Percentiles rank a stretch among this genome's conserved stretches.
These are phyloP conservation scores for Diospyros lotus DNA, from an alignment of 148 eudicot genomes.

Conservation along the genomic window DNA sequence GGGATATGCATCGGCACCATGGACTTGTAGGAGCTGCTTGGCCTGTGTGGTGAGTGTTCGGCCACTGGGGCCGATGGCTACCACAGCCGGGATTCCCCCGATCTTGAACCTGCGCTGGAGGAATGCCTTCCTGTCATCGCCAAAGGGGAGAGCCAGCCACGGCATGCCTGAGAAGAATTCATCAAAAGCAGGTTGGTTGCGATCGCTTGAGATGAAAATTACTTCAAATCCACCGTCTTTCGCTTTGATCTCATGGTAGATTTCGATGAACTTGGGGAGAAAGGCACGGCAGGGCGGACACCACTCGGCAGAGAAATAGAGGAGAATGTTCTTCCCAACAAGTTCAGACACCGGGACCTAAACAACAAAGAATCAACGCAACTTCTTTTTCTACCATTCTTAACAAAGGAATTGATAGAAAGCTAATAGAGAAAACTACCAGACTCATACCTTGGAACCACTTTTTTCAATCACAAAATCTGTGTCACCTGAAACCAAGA, in stretches of 20 bases:
- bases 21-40: constrained; percentile 24
- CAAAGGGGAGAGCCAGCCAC: constrained; percentile 60
- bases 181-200: constrained; percentile 35
- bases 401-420: not conserved
- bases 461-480: constrained; percentile 60
- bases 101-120: constrained; percentile 40
- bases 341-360: constrained; percentile 52
- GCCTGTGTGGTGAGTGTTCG: constrained; percentile 34
- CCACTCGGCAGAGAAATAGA: constrained; percentile 63
- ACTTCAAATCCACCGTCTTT: constrained; percentile 41
- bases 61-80: constrained; percentile 47
- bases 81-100: constrained; percentile 43
- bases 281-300: constrained; percentile 56
- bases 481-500: constrained; percentile 53
- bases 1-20: constrained; percentile 56
- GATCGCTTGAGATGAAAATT: constrained; percentile 48
- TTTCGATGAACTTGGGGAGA: constrained; percentile 41
- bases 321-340: constrained; percentile 43
- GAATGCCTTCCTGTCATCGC: constrained; percentile 38
- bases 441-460: constrained; percentile 51
- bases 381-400: not conserved
- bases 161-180: constrained; percentile 48
- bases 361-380: not conserved
- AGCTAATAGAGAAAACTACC: not conserved
- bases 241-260: constrained; percentile 44